These are phyloP conservation scores for Calonectria henricotiae DNA, from an alignment of 2,329 filamentous ascomycete genomes.

Conservation along the genomic window DNA sequence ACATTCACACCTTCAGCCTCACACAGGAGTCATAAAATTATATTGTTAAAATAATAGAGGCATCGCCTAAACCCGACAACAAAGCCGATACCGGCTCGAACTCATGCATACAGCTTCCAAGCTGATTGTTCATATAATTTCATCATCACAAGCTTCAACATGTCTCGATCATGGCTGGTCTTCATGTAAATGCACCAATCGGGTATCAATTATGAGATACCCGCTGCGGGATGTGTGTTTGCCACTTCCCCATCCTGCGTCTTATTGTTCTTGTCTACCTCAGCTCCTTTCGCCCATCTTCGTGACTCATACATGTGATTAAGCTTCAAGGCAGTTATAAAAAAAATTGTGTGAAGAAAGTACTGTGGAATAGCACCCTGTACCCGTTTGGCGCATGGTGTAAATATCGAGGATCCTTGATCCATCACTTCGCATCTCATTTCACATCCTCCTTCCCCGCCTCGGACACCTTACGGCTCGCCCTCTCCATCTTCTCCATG, in stretches of 20 bases:
- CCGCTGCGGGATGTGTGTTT: conserved; percentile 9
- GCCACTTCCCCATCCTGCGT: conserved; percentile 12
- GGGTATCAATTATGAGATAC: conserved; percentile 17
- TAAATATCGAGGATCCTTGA: conserved; percentile 31
- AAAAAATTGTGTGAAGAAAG: not conserved
- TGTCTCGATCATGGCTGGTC: not conserved
- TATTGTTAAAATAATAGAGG: conserved; percentile 27
- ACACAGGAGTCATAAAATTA: not conserved
- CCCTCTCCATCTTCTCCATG: conserved; percentile 66
- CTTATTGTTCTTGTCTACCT: conserved; percentile 29
- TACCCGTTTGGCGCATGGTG: conserved; percentile 25
- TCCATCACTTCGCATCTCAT: conserved; percentile 36
- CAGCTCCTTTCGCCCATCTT: conserved; percentile 29
- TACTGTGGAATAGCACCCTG: conserved; percentile 24
- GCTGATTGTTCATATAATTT: conserved; percentile 16
- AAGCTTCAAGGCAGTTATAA: conserved; percentile 16
- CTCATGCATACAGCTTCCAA: conserved; percentile 18
- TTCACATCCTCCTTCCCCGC: conserved; percentile 52
- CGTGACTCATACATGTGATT: conserved; percentile 36
- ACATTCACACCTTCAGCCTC: conserved; percentile 30
- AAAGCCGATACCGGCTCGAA: conserved; percentile 45
- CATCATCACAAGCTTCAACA: conserved; percentile 18
- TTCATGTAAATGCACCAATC: conserved; percentile 16
- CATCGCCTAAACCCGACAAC: not conserved
- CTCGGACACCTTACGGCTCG: conserved; percentile 58